These are phyloP conservation scores for Chytridiales sp. DNA, from an alignment of 371 early-diverging fungal species.

Conservation along the genomic window DNA sequence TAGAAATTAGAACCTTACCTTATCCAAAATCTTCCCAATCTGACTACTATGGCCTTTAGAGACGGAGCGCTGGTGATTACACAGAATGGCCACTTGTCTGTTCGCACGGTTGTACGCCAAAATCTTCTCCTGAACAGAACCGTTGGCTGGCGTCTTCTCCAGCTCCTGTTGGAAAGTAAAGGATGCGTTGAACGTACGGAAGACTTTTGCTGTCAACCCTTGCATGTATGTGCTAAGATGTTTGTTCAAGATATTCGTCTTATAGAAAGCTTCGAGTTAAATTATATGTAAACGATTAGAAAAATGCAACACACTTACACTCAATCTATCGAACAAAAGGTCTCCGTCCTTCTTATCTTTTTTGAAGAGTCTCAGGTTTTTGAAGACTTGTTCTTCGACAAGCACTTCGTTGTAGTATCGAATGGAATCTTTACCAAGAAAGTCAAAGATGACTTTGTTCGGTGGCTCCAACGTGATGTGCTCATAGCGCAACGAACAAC, in stretches of 20 bases:
- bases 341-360: conserved; percentile 69
- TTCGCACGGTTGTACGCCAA: conserved; percentile 95
- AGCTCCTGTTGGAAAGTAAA: conserved; percentile 90
- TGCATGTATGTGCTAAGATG: conserved; percentile 81
- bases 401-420: conserved; percentile 85
- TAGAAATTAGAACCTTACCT: conserved; percentile 40
- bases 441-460: conserved; percentile 83
- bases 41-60: conserved; percentile 75
- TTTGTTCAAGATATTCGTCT: conserved; percentile 73
- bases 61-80: conserved; percentile 95
- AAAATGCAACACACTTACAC: conserved; percentile 50
- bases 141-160: conserved; percentile 64
- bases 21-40: conserved; percentile 80
- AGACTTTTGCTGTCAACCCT: conserved; percentile 96
- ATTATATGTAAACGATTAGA: neutral
- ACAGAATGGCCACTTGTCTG: conserved; percentile 92
- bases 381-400: conserved; percentile 86
- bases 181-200: conserved; percentile 98
- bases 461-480: conserved; percentile 76
- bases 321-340: conserved; percentile 86
- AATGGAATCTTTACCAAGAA: conserved; percentile 97
- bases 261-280: too few relatives aligned
- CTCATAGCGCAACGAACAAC: conserved; percentile 93
- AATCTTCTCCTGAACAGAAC: conserved; percentile 78
- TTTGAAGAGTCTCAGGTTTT: conserved; percentile 88